Conservation (phyloP, 306 rosid genomes). For the Cicer cuneatum region DNA sequence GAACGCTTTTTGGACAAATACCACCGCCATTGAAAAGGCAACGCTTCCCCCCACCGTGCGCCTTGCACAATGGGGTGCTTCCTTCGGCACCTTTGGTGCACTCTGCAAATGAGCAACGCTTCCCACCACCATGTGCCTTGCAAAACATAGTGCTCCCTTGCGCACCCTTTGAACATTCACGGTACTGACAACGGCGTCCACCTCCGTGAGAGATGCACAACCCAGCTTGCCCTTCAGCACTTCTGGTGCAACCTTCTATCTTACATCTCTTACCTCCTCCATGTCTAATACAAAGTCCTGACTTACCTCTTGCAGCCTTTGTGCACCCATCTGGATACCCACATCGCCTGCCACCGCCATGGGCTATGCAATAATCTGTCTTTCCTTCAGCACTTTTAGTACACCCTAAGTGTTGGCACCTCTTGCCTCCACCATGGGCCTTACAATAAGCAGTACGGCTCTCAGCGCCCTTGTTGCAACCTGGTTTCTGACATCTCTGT, state of each 20-base stretch:
- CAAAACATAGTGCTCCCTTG: slow-evolving; percentile 96
- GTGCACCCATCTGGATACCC: slow-evolving; percentile 74
- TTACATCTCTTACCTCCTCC: slow-evolving; percentile 97
- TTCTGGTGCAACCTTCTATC: slow-evolving; percentile 78
- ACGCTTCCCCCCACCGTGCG: slow-evolving; percentile 99
- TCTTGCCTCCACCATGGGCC: slow-evolving; percentile 98
- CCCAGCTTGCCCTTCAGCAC: slow-evolving; percentile 99
- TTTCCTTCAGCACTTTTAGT: slow-evolving; percentile 99
- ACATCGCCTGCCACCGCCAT: slow-evolving; percentile 94
- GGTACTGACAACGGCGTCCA: slow-evolving; percentile 87
- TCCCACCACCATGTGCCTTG: slow-evolving; percentile 99
- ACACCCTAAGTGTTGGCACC: slow-evolving; percentile 91
- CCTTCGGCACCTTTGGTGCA: slow-evolving; percentile 99
- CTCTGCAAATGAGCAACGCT: slow-evolving; percentile 85
- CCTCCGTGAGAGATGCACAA: slow-evolving; percentile 98
- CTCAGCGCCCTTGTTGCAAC: slow-evolving; percentile 98
- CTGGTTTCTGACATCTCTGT: slow-evolving; percentile 95
- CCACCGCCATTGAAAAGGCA: slow-evolving; percentile 95
- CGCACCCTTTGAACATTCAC: slow-evolving; percentile 80
- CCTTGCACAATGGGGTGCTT: slow-evolving; percentile 98
- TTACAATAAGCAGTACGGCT: slow-evolving; percentile 97
- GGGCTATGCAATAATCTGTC: slow-evolving; percentile 95
- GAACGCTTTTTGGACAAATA: slow-evolving; percentile 96
- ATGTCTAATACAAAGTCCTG: slow-evolving; percentile 97
- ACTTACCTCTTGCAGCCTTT: slow-evolving; percentile 95